These are phyloP conservation scores for Sporothrix globosa DNA, from an alignment of 2,329 filamentous ascomycete genomes.

Conservation along the genomic window DNA sequence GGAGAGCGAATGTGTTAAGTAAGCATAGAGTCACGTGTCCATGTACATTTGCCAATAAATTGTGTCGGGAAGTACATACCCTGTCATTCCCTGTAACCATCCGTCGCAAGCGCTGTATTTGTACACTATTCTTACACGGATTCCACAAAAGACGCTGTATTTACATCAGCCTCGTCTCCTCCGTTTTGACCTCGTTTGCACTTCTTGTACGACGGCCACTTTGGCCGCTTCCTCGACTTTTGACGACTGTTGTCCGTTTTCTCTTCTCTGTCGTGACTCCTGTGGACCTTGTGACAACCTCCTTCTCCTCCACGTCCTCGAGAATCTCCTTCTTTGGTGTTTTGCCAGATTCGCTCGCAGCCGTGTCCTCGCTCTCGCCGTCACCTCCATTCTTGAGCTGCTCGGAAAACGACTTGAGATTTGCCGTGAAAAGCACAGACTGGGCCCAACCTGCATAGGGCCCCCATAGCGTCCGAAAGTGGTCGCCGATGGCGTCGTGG, in stretches of 20 bases:
- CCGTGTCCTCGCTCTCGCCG: conserved; percentile 36
- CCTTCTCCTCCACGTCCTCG: background rate
- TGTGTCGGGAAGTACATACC: background rate
- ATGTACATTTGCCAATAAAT: background rate
- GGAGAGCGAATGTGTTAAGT: background rate
- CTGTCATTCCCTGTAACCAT: background rate
- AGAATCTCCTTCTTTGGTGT: background rate
- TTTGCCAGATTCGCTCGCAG: background rate
- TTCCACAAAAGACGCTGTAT: background rate
- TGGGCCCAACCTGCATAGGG: conserved; percentile 96
- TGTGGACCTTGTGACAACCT: too few relatives aligned
- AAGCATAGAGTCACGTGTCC: background rate
- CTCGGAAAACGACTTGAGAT: conserved; percentile 82
- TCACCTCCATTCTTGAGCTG: conserved; percentile 41
- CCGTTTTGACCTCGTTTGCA: conserved; percentile 13
- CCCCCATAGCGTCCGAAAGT: conserved; percentile 89
- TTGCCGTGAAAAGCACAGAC: conserved; percentile 92
- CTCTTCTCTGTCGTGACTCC: background rate
- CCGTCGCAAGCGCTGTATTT: background rate
- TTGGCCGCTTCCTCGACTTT: background rate
- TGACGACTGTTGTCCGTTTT: conserved; percentile 10
- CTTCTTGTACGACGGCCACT: background rate
- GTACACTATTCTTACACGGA: background rate
- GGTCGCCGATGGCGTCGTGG: conserved; percentile 87
- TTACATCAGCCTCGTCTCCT: conserved; percentile 1